phyloP scores from a whole-genome alignment of 176 grass and related monocot genomes.

The Eleusine indica region DNA sequence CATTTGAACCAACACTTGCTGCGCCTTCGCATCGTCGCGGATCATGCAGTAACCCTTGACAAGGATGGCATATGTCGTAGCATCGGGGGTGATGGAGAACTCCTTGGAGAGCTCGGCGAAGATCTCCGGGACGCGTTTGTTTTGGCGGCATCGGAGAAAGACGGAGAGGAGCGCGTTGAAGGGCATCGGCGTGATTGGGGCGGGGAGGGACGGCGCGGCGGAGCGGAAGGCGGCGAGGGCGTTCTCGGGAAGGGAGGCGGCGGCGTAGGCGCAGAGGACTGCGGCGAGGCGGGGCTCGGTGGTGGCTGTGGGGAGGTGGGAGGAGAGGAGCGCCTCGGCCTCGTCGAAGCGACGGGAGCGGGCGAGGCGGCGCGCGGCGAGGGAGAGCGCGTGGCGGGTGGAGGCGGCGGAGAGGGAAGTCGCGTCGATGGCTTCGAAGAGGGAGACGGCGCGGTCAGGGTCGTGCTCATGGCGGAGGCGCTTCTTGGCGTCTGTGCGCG shows the following conservation, averaged over 20 bases:
- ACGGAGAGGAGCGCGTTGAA: conserved; percentile 78
- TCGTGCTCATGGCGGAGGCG: conserved; percentile 64
- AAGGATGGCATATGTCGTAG: conserved; percentile 61
- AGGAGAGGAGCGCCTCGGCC: conserved; percentile 59
- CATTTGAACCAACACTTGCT: conserved; percentile 56
- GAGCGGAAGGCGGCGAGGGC: conserved; percentile 58
- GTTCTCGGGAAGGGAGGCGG: conserved; percentile 57
- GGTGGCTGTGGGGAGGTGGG: conserved; percentile 36
- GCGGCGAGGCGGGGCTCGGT: conserved; percentile 64
- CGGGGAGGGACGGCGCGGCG: conserved; percentile 26
- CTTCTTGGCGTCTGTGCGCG: conserved; percentile 21
- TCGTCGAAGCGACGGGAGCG: conserved; percentile 47
- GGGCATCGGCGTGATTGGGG: conserved; percentile 46
- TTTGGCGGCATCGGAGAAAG: conserved; percentile 53
- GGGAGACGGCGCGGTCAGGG: conserved; percentile 52
- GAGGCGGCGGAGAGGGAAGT: conserved; percentile 45
- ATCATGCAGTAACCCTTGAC: conserved; percentile 57
- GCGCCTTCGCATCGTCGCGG: conserved; percentile 48
- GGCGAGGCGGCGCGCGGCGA: conserved; percentile 60
- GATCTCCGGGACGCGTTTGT: conserved; percentile 46
- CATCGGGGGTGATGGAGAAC: conserved; percentile 62
- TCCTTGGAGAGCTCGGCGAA: conserved; percentile 65
- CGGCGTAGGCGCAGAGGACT: conserved; percentile 63
- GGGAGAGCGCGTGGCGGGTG: conserved; percentile 57
- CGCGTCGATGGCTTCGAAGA: conserved; percentile 58